phyloP scores from a whole-genome alignment of 2,329 filamentous ascomycete species.

The Myriosclerotinia duriaeana region DNA sequence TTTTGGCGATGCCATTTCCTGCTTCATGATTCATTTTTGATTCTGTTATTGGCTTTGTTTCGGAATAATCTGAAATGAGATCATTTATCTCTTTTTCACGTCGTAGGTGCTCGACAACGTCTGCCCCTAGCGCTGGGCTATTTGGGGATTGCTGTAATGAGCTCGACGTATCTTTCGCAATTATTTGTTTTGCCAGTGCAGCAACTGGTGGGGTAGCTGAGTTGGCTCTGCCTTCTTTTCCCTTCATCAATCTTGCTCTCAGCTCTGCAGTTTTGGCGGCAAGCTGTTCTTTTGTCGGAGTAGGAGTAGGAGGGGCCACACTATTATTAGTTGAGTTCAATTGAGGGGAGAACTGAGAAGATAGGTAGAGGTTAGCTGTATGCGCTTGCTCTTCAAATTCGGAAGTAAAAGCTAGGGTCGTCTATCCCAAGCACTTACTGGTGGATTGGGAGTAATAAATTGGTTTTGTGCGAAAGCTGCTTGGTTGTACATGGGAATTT shows the following conservation, averaged over 20 bases:
- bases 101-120: constrained; percentile 26
- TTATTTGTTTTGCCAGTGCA: constrained; percentile 17
- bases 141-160: constrained; percentile 30
- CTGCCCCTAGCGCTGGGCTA: constrained; percentile 16
- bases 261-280: constrained; percentile 39
- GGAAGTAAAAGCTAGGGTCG: background rate
- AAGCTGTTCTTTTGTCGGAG: constrained; percentile 33
- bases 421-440: constrained; percentile 32
- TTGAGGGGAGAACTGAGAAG: constrained; percentile 32
- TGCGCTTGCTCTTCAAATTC: constrained; percentile 20
- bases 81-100: constrained; percentile 35
- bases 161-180: constrained; percentile 26
- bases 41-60: constrained; percentile 27
- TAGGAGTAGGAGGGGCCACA: constrained; percentile 19
- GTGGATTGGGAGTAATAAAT: constrained; percentile 28
- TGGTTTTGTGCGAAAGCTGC: constrained; percentile 34
- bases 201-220: constrained; percentile 34
- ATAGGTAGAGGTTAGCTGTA: constrained; percentile 27
- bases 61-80: constrained; percentile 36
- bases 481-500: constrained; percentile 33
- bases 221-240: constrained; percentile 29
- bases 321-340: constrained; percentile 29
- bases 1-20: constrained; percentile 8
- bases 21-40: constrained; percentile 28
- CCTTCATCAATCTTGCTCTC: constrained; percentile 38